Conservation (phyloP, 345 rosid genomes). For the Aethionema arabicum region DNA sequence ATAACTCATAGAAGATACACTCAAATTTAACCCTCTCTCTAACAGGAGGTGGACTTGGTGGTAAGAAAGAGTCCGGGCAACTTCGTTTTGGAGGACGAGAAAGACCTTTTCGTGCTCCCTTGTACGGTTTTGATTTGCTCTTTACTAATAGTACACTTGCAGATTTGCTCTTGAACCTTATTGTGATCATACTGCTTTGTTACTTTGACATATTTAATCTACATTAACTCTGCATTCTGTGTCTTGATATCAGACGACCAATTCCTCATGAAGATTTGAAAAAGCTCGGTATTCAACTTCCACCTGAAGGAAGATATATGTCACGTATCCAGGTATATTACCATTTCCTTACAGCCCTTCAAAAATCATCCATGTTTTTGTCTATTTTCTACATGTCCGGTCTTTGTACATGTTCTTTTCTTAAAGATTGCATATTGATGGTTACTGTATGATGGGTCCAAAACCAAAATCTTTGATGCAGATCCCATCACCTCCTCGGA, state of each 20-base stretch:
- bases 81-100: constrained; percentile 98
- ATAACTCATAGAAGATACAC: not conserved
- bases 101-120: constrained; percentile 93
- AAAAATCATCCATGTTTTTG: not conserved
- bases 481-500: constrained; percentile 91
- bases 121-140: constrained; percentile 47
- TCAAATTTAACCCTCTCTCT: constrained; percentile 3
- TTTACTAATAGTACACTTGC: constrained; percentile 2
- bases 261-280: constrained; percentile 78
- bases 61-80: constrained; percentile 89
- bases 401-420: constrained; percentile 11
- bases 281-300: constrained; percentile 85
- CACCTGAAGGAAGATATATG: constrained; percentile 90
- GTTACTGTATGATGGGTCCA: not conserved
- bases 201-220: no score
- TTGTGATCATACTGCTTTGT: constrained; percentile 5
- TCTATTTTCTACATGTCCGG: not conserved
- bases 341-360: not conserved
- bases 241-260: constrained; percentile 53
- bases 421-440: not conserved
- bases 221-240: not conserved
- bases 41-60: constrained; percentile 96
- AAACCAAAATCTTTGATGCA: constrained; percentile 34
- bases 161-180: not conserved
- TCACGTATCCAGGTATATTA: constrained; percentile 64